Evolutionary conservation across 2,329 filamentous ascomycete genomes (phyloP), one percentile per base, ranked within the genome.

Genomic region (Aspergillus pseudonomiae): DNA sequence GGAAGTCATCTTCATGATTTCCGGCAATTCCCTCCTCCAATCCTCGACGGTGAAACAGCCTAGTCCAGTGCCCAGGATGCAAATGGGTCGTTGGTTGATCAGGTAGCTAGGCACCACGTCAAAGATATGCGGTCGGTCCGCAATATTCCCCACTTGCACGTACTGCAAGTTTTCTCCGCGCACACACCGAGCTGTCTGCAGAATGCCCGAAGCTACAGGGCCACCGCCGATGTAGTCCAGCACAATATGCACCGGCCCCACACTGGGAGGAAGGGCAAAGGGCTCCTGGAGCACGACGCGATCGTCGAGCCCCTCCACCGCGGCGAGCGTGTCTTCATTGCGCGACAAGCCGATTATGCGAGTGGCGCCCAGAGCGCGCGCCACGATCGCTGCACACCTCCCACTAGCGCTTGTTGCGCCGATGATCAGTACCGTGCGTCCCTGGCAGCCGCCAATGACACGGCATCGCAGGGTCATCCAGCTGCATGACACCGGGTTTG

Each of bases 391-490:
- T 2, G 60, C 60, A 6, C 45, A n/a, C 5, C 45, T n/a, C 7
- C 54, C 60, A 24, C 60, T 58, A 3, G 60, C 45, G 39, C 54
- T 62, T 10, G 60, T 62, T 2, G 54, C 60, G 5, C 60, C 60
- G 14, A 62, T 16, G 21, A 62, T 62, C 3, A 52, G 30, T 7
- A 62, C 60, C 12, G 60, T 62, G 7, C 60, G 60, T 21, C 60
- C 60, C 3, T 26, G 14, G 24, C 54, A 62, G 34, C 54, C 60
- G 9, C 60, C 54, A 30, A 57, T 45, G 16, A 32, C 54, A 21
- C 60, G 60, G 14, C 60, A 52, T 12, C 32, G 45, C 16, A 62
- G 54, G 16, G 60, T 45, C 24, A 62, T 52, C 60, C 60, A 62
- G 32, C 54, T 62, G 24, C 60, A 52, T 1, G 60, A 50, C 4